Conservation (phyloP, 306 rosid species). For the Trifolium fragiferum region DNA sequence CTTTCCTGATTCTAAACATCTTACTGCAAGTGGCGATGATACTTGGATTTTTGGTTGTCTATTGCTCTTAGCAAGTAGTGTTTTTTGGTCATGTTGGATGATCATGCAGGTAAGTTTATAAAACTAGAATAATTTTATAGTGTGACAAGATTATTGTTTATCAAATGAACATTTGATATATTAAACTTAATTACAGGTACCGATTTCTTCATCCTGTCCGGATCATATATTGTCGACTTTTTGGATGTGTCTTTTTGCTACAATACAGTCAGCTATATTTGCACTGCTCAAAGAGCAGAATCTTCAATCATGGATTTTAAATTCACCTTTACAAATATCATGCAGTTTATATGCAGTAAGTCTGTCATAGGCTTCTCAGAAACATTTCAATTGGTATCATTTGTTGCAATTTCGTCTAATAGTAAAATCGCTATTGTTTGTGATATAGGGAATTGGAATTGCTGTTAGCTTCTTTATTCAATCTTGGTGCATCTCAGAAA, state of each 20-base stretch:
- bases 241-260: slow-evolving; percentile 68
- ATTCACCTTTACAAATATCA: slow-evolving; percentile 53
- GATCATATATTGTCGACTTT: slow-evolving; percentile 62
- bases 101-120: slow-evolving; percentile 61
- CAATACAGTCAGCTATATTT: slow-evolving; percentile 52
- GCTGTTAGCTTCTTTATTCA: slow-evolving; percentile 61
- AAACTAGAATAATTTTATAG: slow-evolving; percentile 26
- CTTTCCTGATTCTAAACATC: slow-evolving; percentile 38
- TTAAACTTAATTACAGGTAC: slow-evolving; percentile 49
- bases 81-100: slow-evolving; percentile 65
- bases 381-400: background rate
- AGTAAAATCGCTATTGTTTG: background rate
- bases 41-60: slow-evolving; percentile 59
- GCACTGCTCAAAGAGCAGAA: slow-evolving; percentile 51
- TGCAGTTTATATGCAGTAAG: slow-evolving; percentile 76
- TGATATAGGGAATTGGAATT: slow-evolving; percentile 63
- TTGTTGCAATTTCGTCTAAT: background rate
- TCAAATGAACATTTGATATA: slow-evolving; percentile 16
- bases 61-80: slow-evolving; percentile 53
- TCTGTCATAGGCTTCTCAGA: background rate
- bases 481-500: slow-evolving; percentile 69
- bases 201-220: slow-evolving; percentile 64
- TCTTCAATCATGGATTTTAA: slow-evolving; percentile 53
- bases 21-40: slow-evolving; percentile 40
- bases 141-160: background rate